These are phyloP conservation scores for Puccinia coronata DNA, from an alignment of 1,284 basidiomycete species.

Conservation along the genomic window DNA sequence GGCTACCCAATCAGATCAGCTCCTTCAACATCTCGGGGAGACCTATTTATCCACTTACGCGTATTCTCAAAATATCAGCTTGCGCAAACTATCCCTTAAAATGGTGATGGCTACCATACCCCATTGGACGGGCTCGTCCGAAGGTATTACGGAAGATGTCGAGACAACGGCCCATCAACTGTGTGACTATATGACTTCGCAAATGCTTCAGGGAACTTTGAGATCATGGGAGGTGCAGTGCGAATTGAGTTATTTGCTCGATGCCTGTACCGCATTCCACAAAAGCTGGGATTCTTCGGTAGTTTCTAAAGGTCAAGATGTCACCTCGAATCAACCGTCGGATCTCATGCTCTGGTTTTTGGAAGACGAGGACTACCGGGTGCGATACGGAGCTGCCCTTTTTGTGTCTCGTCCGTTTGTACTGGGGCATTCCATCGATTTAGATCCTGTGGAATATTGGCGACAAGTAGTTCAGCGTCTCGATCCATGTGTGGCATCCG, in stretches of 20 bases:
- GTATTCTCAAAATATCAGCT: constrained; percentile 40
- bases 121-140: constrained; percentile 10
- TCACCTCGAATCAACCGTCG: background rate
- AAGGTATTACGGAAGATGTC: background rate
- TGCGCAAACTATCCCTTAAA: constrained; percentile 39
- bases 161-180: constrained; percentile 30
- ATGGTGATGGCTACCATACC: constrained; percentile 17
- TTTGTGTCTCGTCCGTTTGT: constrained; percentile 38
- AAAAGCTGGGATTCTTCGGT: constrained; percentile 21
- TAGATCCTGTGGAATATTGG: constrained; percentile 33
- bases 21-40: constrained; percentile 42
- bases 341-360: constrained; percentile 38
- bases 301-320: constrained; percentile 2
- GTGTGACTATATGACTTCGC: constrained; percentile 24
- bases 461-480: constrained; percentile 26
- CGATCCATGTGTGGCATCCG: background rate
- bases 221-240: constrained; percentile 31
- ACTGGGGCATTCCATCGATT: background rate
- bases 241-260: constrained; percentile 32
- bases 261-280: constrained; percentile 13
- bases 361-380: constrained; percentile 43
- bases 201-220: constrained; percentile 25
- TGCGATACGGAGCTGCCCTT: constrained; percentile 32
- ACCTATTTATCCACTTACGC: constrained; percentile 42
- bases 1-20: constrained; percentile 29